Conservation (phyloP, 345 rosid genomes). For the Salix suchowensis region DNA sequence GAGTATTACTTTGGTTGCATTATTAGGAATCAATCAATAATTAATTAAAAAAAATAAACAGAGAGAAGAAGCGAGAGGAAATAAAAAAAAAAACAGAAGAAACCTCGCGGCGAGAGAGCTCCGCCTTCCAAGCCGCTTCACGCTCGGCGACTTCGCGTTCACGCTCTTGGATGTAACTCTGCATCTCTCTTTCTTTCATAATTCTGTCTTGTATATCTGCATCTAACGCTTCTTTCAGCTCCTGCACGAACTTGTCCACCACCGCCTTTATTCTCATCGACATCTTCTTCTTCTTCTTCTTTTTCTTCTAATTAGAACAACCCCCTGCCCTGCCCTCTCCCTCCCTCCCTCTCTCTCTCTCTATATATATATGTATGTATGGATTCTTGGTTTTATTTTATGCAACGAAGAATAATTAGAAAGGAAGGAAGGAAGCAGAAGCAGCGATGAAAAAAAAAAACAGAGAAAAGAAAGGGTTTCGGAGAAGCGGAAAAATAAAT, state of each 20-base stretch:
- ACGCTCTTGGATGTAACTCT: slow-evolving; percentile 88
- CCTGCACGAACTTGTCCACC: slow-evolving; percentile 93
- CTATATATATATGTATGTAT: no score
- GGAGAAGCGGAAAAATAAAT: no score
- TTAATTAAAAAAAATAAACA: no score
- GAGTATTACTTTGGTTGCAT: no score
- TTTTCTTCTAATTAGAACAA: not conserved
- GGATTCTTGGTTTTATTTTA: not conserved
- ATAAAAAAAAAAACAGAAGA: not conserved
- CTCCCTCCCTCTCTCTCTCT: no score
- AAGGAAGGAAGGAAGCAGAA: not conserved
- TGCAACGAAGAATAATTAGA: not conserved
- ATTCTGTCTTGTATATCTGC: slow-evolving; percentile 93
- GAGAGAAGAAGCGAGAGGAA: not conserved
- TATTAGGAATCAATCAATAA: no score
- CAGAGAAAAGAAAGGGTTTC: no score
- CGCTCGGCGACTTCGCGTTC: slow-evolving; percentile 98
- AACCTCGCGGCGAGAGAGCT: slow-evolving; percentile 95
- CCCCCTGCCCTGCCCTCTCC: not conserved
- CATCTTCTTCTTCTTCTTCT: slow-evolving; percentile 31
- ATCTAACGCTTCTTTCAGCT: slow-evolving; percentile 89
- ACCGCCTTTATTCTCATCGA: slow-evolving; percentile 82
- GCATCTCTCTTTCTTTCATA: slow-evolving; percentile 99
- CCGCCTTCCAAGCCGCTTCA: slow-evolving; percentile 98
- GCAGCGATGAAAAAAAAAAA: not conserved